Percentiles rank a stretch among this genome's conserved stretches.
These are phyloP conservation scores for Geranium brycei DNA, from an alignment of 345 rosid genomes.

Conservation along the genomic window DNA sequence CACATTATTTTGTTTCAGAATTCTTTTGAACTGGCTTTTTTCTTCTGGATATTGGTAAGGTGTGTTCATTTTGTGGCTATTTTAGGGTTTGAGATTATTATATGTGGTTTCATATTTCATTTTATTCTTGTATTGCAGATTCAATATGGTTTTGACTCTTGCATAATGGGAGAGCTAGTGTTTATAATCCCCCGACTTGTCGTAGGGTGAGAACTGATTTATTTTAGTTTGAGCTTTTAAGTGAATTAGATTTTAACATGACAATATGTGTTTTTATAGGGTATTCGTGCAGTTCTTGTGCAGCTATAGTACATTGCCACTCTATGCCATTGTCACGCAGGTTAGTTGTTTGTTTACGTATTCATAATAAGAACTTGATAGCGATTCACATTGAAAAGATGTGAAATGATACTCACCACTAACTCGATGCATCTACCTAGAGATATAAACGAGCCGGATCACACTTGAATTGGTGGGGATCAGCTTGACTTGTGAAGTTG, in stretches of 20 bases:
- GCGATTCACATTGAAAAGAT: too few species aligned
- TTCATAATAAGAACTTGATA: too few species aligned
- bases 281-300: constrained; percentile 54
- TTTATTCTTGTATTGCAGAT: constrained; percentile 22
- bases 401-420: too few species aligned
- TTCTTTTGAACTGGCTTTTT: constrained; percentile 73
- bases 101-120: too few species aligned
- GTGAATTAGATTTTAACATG: too few species aligned
- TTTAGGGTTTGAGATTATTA: not conserved
- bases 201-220: constrained; percentile 39
- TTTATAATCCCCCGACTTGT: constrained; percentile 51
- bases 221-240: too few species aligned
- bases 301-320: constrained; percentile 70
- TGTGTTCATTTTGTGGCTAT: too few species aligned
- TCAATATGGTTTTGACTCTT: constrained; percentile 56
- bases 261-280: constrained; percentile 16
- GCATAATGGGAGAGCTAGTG: constrained; percentile 56
- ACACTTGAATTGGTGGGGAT: too few species aligned
- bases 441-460: too few species aligned
- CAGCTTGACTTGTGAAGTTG: too few species aligned
- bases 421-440: too few species aligned
- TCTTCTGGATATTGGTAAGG: constrained; percentile 63
- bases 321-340: constrained; percentile 72
- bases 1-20: constrained; percentile 78
- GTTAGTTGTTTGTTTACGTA: constrained; percentile 15